Base-by-base conservation (phyloP, 148 eudicot species). In the Salicornia ramosissima region DNA sequence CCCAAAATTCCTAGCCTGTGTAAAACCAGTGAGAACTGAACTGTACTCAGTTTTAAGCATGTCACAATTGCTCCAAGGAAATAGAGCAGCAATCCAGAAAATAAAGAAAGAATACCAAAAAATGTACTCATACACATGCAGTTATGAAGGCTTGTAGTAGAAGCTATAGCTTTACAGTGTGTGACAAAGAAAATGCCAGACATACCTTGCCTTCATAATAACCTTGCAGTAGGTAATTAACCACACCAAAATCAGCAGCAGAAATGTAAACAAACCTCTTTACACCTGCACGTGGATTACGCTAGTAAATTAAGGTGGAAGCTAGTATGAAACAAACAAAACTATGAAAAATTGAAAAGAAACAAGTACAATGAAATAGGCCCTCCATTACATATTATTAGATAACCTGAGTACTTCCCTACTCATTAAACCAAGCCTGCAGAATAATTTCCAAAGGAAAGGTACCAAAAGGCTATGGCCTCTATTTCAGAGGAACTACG, bases 201-300 rank as follows among this genome's bases (percentile, higher is more conserved):
- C 33, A 26, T 87, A 90, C 96, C 96, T 90, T 90, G 71, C 92
- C 96, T 49, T 87, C 87, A 33, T 90, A 90, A 80, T 90, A 90
- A 39, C 96, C 96, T 82, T 80, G 86, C 29, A 90, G 80, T 71
- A 87, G 53, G 69, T 87, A 90, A 77, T 90, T 90, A 18, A 84
- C 79, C 69, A 85, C 54, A 13, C 96, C 96, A 80, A 83, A 90
- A 78, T 85, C 96, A 71, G 92, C 90, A 69, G 96, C 96, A 68
- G 96, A 90, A 55, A 90, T 79, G 70, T 90, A 90, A 43, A 87
- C 87, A 79, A 84, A 90, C 73, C 96, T 84, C 74, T 90, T 90
- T 1, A 85, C 89, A 30, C 92, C 96, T 90, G 80, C 57, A 83
- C 59, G 67, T 59, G 31, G 49, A 19, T 42, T 36, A 33, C 50